A percentile compares a stretch with the other conserved stretches of the same genome.
Evolutionary conservation across 1,139 yeast genomes (phyloP).

Genomic region (Yamadazyma blattariae): DNA sequence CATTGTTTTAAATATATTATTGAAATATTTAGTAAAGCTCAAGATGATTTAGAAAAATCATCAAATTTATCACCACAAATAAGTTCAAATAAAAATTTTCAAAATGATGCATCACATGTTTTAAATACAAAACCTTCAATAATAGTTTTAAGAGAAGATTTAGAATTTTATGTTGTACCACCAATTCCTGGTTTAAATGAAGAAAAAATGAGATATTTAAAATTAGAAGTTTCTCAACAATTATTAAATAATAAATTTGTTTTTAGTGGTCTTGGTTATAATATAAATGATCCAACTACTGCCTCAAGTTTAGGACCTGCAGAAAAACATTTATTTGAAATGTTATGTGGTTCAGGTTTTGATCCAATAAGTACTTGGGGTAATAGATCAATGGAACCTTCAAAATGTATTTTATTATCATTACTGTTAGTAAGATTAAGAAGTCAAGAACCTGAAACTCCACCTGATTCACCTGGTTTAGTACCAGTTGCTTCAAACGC

Average conservation of each 20-base stretch:
- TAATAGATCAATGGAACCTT: conserved; percentile 78
- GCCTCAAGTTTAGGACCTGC: conserved; percentile 74
- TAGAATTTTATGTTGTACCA: conserved; percentile 90
- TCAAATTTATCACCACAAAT: conserved; percentile 25
- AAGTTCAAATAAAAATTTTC: conserved; percentile 13
- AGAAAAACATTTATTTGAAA: conserved; percentile 89
- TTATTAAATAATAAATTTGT: conserved; percentile 58
- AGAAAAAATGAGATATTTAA: conserved; percentile 60
- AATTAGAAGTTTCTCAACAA: conserved; percentile 57
- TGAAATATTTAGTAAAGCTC: conserved; percentile 55
- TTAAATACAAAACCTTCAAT: conserved; percentile 84
- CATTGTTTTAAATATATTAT: conserved; percentile 81
- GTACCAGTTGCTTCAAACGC: conserved; percentile 47
- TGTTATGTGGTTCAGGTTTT: conserved; percentile 93
- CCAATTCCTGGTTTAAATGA: conserved; percentile 51
- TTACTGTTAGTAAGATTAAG: conserved; percentile 72
- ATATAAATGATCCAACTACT: conserved; percentile 21
- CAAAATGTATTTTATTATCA: conserved; percentile 81
- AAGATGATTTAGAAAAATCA: conserved; percentile 30
- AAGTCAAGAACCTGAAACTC: conserved; percentile 24
- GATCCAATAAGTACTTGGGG: conserved; percentile 77
- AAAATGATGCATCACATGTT: conserved; percentile 40
- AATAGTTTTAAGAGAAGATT: conserved; percentile 88
- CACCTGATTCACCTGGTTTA: conserved; percentile 48
- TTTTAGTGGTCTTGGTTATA: conserved; percentile 68